Conservation (phyloP, 768 basidiomycete genomes). For the Rhizopogon sp. region DNA sequence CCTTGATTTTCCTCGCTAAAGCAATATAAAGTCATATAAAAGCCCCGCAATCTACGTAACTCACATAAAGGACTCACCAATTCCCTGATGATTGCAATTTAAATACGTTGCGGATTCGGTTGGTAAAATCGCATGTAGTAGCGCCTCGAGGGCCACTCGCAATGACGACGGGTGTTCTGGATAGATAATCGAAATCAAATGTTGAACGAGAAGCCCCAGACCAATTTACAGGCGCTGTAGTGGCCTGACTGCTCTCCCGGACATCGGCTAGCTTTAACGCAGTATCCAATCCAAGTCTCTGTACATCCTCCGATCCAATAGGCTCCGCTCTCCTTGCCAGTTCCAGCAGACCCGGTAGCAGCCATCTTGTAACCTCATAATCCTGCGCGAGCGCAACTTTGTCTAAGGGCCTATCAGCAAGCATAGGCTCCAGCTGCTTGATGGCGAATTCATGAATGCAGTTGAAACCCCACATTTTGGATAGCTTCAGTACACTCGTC, state of each 20-base stretch:
- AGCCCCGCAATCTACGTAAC: too few species aligned
- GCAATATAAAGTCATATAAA: too few species aligned
- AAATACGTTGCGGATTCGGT: background rate
- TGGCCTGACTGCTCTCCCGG: conserved; percentile 11
- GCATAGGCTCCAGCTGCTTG: conserved; percentile 12
- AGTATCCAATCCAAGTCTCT: conserved; percentile 11
- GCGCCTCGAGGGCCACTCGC: background rate
- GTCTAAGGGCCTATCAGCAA: conserved; percentile 9
- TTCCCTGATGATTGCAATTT: too few species aligned
- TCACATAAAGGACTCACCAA: too few species aligned
- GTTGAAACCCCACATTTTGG: conserved; percentile 34
- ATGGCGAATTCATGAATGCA: conserved; percentile 26
- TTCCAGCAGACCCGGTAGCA: conserved; percentile 18
- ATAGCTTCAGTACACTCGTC: conserved; percentile 34
- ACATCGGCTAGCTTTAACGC: conserved; percentile 16
- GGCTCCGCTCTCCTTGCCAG: conserved; percentile 7
- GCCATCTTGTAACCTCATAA: conserved; percentile 30
- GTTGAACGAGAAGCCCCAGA: background rate
- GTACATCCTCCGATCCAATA: conserved; percentile 10
- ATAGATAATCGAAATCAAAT: background rate
- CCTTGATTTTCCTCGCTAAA: too few species aligned
- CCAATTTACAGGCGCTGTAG: background rate
- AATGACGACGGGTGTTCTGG: background rate
- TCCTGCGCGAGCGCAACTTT: conserved; percentile 26
- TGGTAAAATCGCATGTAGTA: background rate